These are phyloP conservation scores for Talaromyces pinophilus DNA, from an alignment of 2,329 filamentous ascomycete species.

Conservation along the genomic window DNA sequence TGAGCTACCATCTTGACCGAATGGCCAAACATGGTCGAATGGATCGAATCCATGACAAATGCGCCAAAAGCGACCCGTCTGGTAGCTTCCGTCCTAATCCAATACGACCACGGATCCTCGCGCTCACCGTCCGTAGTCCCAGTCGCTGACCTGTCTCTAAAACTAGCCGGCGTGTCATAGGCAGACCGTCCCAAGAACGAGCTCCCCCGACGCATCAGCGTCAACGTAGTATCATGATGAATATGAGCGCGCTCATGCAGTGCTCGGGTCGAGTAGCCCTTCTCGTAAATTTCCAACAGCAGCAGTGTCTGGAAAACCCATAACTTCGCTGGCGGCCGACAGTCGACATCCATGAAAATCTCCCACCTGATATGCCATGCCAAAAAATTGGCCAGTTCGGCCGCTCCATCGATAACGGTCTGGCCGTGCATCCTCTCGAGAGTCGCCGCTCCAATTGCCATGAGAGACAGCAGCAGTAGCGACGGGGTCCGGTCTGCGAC, in stretches of 20 bases:
- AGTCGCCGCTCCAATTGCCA: conserved; percentile 88
- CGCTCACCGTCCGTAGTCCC: conserved; percentile 65
- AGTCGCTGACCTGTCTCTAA: conserved; percentile 56
- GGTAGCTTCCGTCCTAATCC: conserved; percentile 93
- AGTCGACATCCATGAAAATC: conserved; percentile 88
- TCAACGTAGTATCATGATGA: conserved; percentile 93
- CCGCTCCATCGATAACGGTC: conserved; percentile 72
- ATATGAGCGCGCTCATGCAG: conserved; percentile 95
- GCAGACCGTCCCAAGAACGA: conserved; percentile 85
- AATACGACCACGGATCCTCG: conserved; percentile 92
- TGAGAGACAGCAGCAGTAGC: conserved; percentile 80
- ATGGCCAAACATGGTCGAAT: conserved; percentile 97
- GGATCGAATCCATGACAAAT: conserved; percentile 92
- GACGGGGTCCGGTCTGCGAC: conserved; percentile 83
- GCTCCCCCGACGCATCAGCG: conserved; percentile 88
- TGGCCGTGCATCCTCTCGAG: conserved; percentile 79
- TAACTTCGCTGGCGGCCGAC: conserved; percentile 85
- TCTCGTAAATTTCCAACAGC: conserved; percentile 90
- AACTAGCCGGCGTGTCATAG: conserved; percentile 78
- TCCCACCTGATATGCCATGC: conserved; percentile 95
- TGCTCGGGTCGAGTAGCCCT: conserved; percentile 92
- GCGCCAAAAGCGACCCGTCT: conserved; percentile 87
- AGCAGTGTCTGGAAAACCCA: conserved; percentile 95
- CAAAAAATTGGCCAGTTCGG: conserved; percentile 82
- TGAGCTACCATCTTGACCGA: conserved; percentile 96